Conservation (phyloP, 345 rosid genomes). For the Pistacia atlantica region DNA sequence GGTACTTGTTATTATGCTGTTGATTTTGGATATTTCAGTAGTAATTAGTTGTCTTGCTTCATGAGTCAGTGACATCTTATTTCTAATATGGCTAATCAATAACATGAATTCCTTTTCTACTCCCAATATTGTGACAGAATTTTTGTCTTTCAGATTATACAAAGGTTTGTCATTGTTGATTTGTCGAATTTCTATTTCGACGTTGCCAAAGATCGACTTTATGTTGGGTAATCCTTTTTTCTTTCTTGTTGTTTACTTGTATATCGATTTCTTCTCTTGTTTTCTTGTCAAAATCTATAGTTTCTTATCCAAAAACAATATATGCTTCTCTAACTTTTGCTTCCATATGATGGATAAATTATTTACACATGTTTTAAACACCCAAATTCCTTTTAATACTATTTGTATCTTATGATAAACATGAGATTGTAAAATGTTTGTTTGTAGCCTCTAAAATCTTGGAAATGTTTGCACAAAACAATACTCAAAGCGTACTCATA, state of each 20-base stretch:
- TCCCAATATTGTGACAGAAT: not conserved
- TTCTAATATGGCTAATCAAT: not conserved
- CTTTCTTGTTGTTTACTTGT: conserved; percentile 10
- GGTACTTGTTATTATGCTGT: conserved; percentile 37
- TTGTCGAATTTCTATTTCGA: conserved; percentile 94
- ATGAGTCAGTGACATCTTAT: not conserved
- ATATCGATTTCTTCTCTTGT: not conserved
- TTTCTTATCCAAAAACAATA: too few species aligned
- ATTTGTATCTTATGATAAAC: not conserved
- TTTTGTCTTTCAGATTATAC: conserved; percentile 66
- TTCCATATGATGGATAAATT: not conserved
- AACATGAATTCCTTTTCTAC: not conserved
- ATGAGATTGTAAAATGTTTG: not conserved
- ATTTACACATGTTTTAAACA: not conserved
- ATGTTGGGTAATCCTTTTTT: conserved; percentile 74
- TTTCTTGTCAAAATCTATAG: not conserved
- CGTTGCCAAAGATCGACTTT: conserved; percentile 92
- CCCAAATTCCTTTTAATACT: not conserved
- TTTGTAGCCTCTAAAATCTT: not conserved
- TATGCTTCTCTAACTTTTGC: not conserved
- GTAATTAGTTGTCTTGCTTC: not conserved
- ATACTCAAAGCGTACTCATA: not conserved
- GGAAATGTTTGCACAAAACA: not conserved
- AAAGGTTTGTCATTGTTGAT: conserved; percentile 85
- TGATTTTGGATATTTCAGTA: not conserved